Base-by-base conservation (phyloP, 306 rosid species). In the Trifolium fragiferum region DNA sequence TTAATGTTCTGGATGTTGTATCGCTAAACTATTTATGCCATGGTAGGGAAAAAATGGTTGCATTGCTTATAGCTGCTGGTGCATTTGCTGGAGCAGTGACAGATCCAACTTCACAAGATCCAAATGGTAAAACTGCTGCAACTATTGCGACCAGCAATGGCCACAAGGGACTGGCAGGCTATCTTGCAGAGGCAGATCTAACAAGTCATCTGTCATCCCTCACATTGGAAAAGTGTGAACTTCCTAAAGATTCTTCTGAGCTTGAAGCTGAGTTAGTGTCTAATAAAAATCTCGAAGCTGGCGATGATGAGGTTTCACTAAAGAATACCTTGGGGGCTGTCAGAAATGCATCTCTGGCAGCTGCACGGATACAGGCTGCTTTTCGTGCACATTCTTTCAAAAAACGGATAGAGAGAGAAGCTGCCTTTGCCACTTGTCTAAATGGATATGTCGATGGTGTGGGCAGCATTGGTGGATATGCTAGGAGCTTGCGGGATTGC, bases 21-120 rank as follows among this genome's bases (percentile, higher is more conserved):
- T 50, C 23, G 46, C 74, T 82, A 63, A 87, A 77, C 27, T 58
- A 23, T 43, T 72, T 78, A 43, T 51, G 66, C 68, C 60, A 72
- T 76, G 62, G 70, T 69, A 95, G 99, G 92, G 97, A 92, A 81
- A 90, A 92, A 85, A 89, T 87, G 93, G 96, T 89, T 70, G 96
- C 96, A 23, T 83, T 89, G 72, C 96, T 95, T 59, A 61, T 90
- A 62, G 96, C 98, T 63, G 86, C 99, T 19, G 96, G 92, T 80
- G 99, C 99, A 67, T 90, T 86, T 79, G 96, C 99, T 70, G 96
- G 97, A 49, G 98, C 99, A 50, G 97, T 95, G 84, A 95, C 99
- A 40, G 99, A 95, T 82, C 97, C 99, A 51, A 83, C 35, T 70
- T 35, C 87, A 51, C 82, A 83, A 82, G 90, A 95, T 75, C 97